These are phyloP conservation scores for Capronia epimyces DNA, from an alignment of 2,329 filamentous ascomycete genomes.

Conservation along the genomic window DNA sequence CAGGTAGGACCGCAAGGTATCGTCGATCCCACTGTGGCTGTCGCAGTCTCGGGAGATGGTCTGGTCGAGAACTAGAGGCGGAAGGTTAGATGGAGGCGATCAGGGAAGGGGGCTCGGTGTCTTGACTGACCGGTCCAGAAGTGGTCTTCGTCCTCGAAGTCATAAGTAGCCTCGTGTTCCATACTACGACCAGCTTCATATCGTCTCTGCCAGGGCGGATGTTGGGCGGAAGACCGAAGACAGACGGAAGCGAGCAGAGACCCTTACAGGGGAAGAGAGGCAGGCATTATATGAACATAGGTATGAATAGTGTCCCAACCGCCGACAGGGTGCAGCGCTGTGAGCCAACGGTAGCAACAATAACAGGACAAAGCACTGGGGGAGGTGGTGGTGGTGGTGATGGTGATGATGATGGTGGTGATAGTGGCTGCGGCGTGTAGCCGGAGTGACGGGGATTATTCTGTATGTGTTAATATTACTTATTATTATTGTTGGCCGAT, in stretches of 20 bases:
- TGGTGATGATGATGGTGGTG: no score
- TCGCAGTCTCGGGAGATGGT: conserved; percentile 57
- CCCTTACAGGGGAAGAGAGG: conserved; percentile 12
- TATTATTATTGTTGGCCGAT: no score
- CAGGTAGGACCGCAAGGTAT: conserved; percentile 78
- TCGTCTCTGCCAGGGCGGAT: conserved; percentile 32
- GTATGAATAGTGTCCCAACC: not conserved
- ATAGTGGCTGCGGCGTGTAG: no score
- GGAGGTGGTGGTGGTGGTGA: not conserved
- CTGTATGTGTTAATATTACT: no score
- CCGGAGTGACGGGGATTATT: no score
- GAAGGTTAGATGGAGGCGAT: not conserved
- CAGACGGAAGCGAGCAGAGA: conserved; percentile 3
- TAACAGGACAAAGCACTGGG: not conserved
- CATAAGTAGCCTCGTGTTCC: conserved; percentile 59
- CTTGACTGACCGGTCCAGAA: conserved; percentile 73
- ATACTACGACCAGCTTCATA: conserved; percentile 45
- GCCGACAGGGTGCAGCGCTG: not conserved
- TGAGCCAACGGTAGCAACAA: not conserved
- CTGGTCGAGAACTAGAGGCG: conserved; percentile 56
- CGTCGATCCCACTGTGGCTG: conserved; percentile 67
- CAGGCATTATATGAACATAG: conserved; percentile 1
- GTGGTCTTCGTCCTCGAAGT: conserved; percentile 72
- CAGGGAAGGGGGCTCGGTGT: not conserved
- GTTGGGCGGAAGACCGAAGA: not conserved